Evolutionary conservation across 208 protist genomes (phyloP), one percentile per base, ranked within the genome.

Genomic region (Zelonia costaricensis): DNA sequence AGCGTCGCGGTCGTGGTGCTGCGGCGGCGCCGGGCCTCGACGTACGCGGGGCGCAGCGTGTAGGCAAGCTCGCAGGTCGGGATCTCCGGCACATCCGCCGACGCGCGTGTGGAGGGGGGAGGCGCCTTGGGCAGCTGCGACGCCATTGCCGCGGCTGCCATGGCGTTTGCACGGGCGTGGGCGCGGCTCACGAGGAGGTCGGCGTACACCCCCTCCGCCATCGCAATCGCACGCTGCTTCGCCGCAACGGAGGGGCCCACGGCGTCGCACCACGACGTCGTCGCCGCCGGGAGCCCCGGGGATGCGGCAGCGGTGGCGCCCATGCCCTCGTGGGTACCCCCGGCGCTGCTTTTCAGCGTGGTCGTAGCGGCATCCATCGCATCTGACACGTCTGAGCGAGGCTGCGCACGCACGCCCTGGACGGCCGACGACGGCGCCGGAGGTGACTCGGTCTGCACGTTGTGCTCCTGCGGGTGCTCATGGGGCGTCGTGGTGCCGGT

Each of bases 61-160:
- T 80, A 88, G 15, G 70, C 82, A 4, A 88, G 35, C 64, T 88
- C 82, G 18, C 62, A 62, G 3, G 80, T 86, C 4, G 69, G 70
- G 23, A 82, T 30, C n/a, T 40, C 23, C 12, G 30, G 25, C 52
- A 40, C 47, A 7, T 36, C 31, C 20, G 40, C 31, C 44, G 35
- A 55, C 36, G 42, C 42, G n/a, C n/a, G n/a, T n/a, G 18, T 0
- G 48, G 49, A 22, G 70, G 36, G 33, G 52, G 22, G 44, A n/a
- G 45, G 35, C 54, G 45, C 52, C 65, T 51, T 31, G 38, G 42
- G 27, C 62, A 62, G 60, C 48, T 51, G 20, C 42, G 42, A 7
- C n/a, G n/a, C n/a, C n/a, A n/a, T n/a, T n/a, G 57, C 55, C 0
- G 59, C 59, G 15, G 52, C 65, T 13, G 45, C 20, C 3, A 22